Base-by-base conservation (phyloP, 2,329 filamentous ascomycete genomes). In the Colletotrichum acutatum region DNA sequence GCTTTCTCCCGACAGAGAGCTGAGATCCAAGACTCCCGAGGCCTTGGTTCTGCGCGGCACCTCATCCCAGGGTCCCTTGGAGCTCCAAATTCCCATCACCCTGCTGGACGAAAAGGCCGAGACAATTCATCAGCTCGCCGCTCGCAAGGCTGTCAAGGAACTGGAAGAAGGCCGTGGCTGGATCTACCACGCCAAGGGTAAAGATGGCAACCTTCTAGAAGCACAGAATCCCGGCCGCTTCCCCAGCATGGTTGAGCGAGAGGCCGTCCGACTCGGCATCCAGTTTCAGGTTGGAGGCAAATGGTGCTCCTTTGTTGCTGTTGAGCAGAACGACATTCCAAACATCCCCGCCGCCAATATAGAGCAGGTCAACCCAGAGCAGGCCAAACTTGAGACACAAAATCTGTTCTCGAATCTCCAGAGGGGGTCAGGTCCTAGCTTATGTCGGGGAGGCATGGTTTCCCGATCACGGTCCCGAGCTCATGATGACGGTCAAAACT, bases 241-340 rank as follows among this genome's bases (percentile, higher is more conserved):
- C 78, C 80, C 86, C 14, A 87, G 90, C 59, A 86, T 94, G 77
- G 88, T 91, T 0, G 87, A 92, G 78, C 86, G 87, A 1, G 92
- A 95, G 78, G 91, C 88, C 9, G 90, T 94, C 1, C 84, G 89
- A 0, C 83, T 95, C 0, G 92, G 93, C 0, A 86, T 91, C 14
- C 84, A 86, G 69, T 94, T 90, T 77, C 91, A 94, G 76, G 88
- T 95, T 9, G 89, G 87, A 2, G 89, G 91, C 1, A 93, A 91
- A 78, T 93, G 90, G 88, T 93, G 90, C 77, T 93, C 92, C 0
- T 95, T 95, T 74, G 90, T 95, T 3, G 93, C 93, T 2, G 85
- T 93, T 1, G 85, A 91, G 74, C 82, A 85, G 9, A 80, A 84
- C 1, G 19, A 49, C 19, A 11, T 19, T 49, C 37, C 5, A 42